phyloP scores from a whole-genome alignment of 495 filamentous ascomycete genomes.

The Aspergillus wentii region DNA sequence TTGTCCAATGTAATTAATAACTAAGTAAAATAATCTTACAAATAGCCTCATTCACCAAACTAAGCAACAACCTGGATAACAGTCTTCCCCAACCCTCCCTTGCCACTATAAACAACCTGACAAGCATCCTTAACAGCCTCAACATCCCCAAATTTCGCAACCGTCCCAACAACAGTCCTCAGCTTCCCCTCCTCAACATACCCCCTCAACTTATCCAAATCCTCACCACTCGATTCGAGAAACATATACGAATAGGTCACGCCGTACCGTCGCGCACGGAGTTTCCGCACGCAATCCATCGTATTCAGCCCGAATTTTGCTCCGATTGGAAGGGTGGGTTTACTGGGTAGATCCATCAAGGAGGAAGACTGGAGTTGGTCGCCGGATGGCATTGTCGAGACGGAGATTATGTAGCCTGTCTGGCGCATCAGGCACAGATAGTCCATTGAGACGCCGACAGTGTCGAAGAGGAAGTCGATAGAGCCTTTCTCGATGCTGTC shows the following conservation, averaged over 20 bases:
- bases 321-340: constrained; percentile 22
- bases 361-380: constrained; percentile 20
- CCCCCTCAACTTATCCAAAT: constrained; percentile 36
- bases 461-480: constrained; percentile 53
- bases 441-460: constrained; percentile 25
- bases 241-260: constrained; percentile 36
- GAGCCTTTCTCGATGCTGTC: constrained; percentile 33
- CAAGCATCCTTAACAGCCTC: constrained; percentile 39
- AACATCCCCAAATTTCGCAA: constrained; percentile 40
- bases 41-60: too few relatives aligned
- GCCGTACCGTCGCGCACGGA: constrained; percentile 28
- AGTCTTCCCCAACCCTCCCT: constrained; percentile 53
- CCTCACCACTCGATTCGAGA: constrained; percentile 28
- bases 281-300: constrained; percentile 26
- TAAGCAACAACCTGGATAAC: constrained; percentile 45
- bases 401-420: constrained; percentile 10
- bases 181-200: constrained; percentile 42
- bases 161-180: constrained; percentile 37
- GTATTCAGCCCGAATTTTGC: constrained; percentile 26
- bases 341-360: constrained; percentile 24
- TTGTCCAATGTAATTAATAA: too few relatives aligned
- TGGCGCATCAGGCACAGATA: constrained; percentile 23
- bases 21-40: too few relatives aligned
- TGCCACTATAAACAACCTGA: constrained; percentile 40
- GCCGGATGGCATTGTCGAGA: constrained; percentile 10